A percentile compares a stretch with the other conserved stretches of the same genome.
phyloP scores from a whole-genome alignment of 805 yeast genomes.

The Blastobotrys peoriensis region DNA sequence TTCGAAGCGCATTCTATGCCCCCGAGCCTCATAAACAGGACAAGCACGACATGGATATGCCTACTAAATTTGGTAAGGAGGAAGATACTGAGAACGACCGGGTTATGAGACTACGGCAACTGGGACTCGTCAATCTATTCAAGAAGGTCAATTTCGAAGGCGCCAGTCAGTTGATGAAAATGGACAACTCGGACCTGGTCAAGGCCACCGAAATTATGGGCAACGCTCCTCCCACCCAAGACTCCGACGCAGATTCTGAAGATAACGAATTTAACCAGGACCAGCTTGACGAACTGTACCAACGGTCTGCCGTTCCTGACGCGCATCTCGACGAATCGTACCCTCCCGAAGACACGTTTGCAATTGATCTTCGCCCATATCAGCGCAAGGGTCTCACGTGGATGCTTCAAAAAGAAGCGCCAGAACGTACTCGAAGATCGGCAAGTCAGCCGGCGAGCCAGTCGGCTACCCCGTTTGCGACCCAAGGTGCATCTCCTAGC shows the following conservation, averaged over 20 bases:
- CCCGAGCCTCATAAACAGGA: conserved; percentile 15
- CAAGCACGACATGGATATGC: conserved; percentile 13
- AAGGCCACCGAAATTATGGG: conserved; percentile 9
- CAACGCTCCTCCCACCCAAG: conserved; percentile 1
- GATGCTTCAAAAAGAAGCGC: conserved; percentile 80
- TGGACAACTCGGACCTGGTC: conserved; percentile 6
- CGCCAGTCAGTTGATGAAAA: conserved; percentile 3
- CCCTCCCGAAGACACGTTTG: conserved; percentile 51
- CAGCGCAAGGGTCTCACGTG: conserved; percentile 83
- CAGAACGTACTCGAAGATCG: conserved; percentile 31
- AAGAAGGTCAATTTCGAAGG: conserved; percentile 36
- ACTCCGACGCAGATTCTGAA: conserved; percentile 28
- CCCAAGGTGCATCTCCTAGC: not conserved
- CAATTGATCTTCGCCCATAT: conserved; percentile 59
- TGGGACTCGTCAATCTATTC: conserved; percentile 51
- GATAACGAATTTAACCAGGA: conserved; percentile 50
- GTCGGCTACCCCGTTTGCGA: not conserved
- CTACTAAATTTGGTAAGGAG: conserved; percentile 35
- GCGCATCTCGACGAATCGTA: conserved; percentile 56
- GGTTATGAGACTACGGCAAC: conserved; percentile 45
- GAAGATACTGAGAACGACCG: conserved; percentile 43
- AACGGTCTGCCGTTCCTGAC: conserved; percentile 61
- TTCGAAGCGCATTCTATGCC: conserved; percentile 29
- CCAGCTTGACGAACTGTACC: conserved; percentile 71
- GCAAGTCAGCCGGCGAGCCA: conserved; percentile 24